Evolutionary conservation across 2,329 filamentous ascomycete genomes (phyloP), one percentile per base, ranked within the genome.

Genomic region (Microthyrium microscopicum): DNA sequence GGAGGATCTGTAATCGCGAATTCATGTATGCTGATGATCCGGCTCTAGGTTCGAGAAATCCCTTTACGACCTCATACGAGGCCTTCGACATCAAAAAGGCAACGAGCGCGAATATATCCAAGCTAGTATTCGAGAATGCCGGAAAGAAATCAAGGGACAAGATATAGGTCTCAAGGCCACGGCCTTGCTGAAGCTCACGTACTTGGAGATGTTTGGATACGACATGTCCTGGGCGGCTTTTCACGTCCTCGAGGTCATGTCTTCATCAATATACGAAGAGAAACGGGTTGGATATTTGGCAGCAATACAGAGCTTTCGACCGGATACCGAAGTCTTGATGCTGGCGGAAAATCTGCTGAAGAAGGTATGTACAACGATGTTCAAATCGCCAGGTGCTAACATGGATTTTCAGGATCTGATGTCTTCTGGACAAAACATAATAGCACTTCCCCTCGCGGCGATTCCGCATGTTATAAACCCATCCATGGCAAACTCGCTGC

Each of bases 221-320:
- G 89, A 95, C 57, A 98, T 98, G 89, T 94, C 87, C 3, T 98
- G 89, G 89, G 89, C 89, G 4, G 85, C 85, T 9, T 98, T 98
- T 59, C 82, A 98, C 54, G 87, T 95, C 33, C 75, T 98, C 30
- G 89, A 98, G 60, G 89, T 98, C 58, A 98, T 98, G 89, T 92
- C 85, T 24, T 92, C 83, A 25, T 67, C 78, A 30, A 95, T 94
- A 53, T 92, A 92, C 54, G 70, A 84, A 44, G 87, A 94, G 57
- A 98, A 98, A 59, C 71, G 87, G 42, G 83, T 94, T 28, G 89
- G 87, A 37, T 98, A 98, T 54, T 66, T 98, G 15, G 87, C 80
- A 11, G 89, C 89, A 6, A 84, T 93, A 20, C 89, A 98, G 64
- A 95, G 79, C 62, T 98, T 94, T 56, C 73, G 87, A 16, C 70